phyloP scores from a whole-genome alignment of 768 basidiomycete genomes.

The Lactarius tabidus region DNA sequence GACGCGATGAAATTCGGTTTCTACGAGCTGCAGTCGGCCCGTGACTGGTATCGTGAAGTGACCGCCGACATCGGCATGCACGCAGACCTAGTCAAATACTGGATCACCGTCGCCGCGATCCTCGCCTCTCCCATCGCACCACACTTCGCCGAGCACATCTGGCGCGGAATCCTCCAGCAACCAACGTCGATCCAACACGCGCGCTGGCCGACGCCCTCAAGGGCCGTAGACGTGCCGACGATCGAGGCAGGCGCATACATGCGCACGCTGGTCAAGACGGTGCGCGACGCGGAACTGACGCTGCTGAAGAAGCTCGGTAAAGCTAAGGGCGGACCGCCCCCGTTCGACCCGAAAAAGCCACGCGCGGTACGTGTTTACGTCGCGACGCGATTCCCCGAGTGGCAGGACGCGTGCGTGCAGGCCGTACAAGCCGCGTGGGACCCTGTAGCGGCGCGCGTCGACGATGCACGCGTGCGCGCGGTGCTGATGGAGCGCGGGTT shows the following conservation, averaged over 20 bases:
- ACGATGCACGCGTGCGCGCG: slow-evolving; percentile 76
- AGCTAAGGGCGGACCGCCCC: slow-evolving; percentile 51
- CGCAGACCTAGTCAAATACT: slow-evolving; percentile 76
- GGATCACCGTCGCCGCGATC: slow-evolving; percentile 78
- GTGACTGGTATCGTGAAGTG: slow-evolving; percentile 96
- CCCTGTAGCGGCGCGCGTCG: slow-evolving; percentile 56
- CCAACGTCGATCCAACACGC: slow-evolving; percentile 77
- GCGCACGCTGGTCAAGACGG: slow-evolving; percentile 84
- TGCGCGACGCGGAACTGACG: slow-evolving; percentile 81
- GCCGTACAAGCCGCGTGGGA: slow-evolving; percentile 66
- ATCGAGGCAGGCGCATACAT: slow-evolving; percentile 81
- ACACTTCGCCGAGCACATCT: slow-evolving; percentile 92
- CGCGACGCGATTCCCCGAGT: slow-evolving; percentile 85
- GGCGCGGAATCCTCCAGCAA: slow-evolving; percentile 69
- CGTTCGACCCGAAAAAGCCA: slow-evolving; percentile 81
- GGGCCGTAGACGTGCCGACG: slow-evolving; percentile 55
- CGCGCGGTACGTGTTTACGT: slow-evolving; percentile 89
- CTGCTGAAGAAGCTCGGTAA: slow-evolving; percentile 79
- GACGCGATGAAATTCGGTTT: slow-evolving; percentile 93
- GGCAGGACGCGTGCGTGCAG: slow-evolving; percentile 85
- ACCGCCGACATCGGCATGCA: slow-evolving; percentile 91
- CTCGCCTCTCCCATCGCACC: slow-evolving; percentile 85
- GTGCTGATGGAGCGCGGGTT: slow-evolving; percentile 65
- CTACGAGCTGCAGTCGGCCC: slow-evolving; percentile 87
- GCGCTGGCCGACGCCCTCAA: slow-evolving; percentile 68